phyloP scores from a whole-genome alignment of 768 basidiomycete species.

The Bullera alba region DNA sequence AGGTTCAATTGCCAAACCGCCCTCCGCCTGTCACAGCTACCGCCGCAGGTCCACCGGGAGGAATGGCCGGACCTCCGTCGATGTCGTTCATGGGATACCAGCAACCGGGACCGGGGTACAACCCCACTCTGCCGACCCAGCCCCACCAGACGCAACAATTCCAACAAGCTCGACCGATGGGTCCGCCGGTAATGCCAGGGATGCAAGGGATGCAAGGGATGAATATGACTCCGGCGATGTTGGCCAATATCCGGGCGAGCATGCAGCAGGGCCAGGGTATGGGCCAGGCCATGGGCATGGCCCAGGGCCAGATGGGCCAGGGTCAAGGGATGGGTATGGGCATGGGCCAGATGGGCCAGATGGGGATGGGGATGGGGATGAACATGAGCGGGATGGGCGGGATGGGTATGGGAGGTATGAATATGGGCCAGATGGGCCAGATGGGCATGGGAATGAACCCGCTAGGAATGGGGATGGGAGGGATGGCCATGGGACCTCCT shows the following conservation, averaged over 20 bases:
- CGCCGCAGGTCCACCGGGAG: no score
- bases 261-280: background rate
- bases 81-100: no score
- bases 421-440: background rate
- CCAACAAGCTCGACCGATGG: no score
- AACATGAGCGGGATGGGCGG: background rate
- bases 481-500: background rate
- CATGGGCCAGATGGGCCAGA: background rate
- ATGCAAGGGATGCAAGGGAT: slow-evolving; percentile 1
- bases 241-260: background rate
- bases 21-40: no score
- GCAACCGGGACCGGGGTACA: no score
- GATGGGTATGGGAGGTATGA: background rate
- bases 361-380: background rate
- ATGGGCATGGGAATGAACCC: background rate
- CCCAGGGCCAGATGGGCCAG: background rate
- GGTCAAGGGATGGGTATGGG: background rate
- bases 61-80: no score
- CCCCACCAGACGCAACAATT: no score
- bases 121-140: no score
- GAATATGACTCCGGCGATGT: background rate
- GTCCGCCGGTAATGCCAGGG: slow-evolving; percentile 1
- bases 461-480: background rate
- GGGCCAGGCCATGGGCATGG: background rate
- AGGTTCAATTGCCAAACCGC: no score